A percentile compares a stretch with the other conserved stretches of the same genome.
Conservation (phyloP, 441 rosid genomes). For the Populus tomentosa region DNA sequence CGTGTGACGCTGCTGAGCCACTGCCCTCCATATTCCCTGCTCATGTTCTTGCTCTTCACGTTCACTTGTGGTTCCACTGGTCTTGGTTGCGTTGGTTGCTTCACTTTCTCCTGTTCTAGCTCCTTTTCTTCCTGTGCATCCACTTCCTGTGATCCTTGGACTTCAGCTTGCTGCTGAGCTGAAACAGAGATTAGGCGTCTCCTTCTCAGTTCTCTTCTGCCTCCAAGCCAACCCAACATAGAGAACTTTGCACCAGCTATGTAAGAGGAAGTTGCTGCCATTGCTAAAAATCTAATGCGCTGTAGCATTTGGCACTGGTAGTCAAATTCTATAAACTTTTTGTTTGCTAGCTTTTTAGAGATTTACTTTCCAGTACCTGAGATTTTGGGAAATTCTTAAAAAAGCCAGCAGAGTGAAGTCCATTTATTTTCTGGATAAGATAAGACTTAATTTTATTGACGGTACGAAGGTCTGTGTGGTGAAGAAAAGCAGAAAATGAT, state of each 20-base stretch:
- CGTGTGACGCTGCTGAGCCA: slow-evolving; percentile 90
- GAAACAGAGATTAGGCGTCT: slow-evolving; percentile 27
- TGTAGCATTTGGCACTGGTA: neutral
- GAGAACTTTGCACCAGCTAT: slow-evolving; percentile 45
- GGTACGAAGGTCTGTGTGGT: slow-evolving; percentile 24
- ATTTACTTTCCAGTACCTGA: neutral
- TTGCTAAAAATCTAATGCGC: neutral
- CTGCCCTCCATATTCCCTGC: slow-evolving; percentile 74
- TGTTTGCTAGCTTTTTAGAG: neutral
- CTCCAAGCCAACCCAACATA: slow-evolving; percentile 29
- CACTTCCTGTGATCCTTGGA: slow-evolving; percentile 33
- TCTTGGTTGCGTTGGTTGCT: slow-evolving; percentile 47
- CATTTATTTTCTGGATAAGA: slow-evolving; percentile 45
- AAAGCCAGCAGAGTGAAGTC: slow-evolving; percentile 11
- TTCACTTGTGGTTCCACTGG: slow-evolving; percentile 77
- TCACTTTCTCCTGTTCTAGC: slow-evolving; percentile 23
- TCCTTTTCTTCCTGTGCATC: slow-evolving; percentile 20
- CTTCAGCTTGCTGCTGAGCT: slow-evolving; percentile 48
- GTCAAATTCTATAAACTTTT: neutral
- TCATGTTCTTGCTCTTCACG: slow-evolving; percentile 72
- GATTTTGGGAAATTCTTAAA: neutral
- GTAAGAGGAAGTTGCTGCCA: slow-evolving; percentile 55
- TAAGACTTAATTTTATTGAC: slow-evolving; percentile 9
- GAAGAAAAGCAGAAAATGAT: neutral
- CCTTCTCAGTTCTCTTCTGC: slow-evolving; percentile 15